phyloP scores from a whole-genome alignment of 78 protist genomes.

The Pigoraptor vietnamica region DNA sequence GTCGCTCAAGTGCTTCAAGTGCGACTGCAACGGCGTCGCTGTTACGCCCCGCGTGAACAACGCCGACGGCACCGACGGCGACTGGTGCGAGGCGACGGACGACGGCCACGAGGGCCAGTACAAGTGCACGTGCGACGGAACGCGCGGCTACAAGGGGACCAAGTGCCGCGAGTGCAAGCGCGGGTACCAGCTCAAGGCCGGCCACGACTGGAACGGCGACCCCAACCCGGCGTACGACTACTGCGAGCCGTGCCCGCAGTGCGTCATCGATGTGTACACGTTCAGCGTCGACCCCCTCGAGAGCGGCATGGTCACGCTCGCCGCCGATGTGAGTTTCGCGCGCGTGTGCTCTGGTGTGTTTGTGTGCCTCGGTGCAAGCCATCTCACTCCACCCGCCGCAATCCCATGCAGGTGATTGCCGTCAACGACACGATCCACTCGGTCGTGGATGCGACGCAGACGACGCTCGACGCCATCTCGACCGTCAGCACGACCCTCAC shows the following conservation, averaged over 20 bases:
- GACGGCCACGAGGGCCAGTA: not conserved
- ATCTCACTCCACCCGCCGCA: too few relatives aligned
- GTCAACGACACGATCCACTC: not conserved
- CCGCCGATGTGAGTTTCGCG: not conserved
- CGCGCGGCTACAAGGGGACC: not conserved
- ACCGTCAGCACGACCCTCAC: not conserved
- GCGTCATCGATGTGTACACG: not conserved
- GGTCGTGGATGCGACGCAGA: not conserved
- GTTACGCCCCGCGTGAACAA: not conserved
- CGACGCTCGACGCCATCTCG: not conserved
- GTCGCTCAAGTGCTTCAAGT: conserved; percentile 16
- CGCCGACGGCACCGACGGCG: not conserved
- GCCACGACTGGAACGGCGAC: not conserved
- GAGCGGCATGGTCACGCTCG: not conserved
- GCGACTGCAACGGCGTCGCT: not conserved
- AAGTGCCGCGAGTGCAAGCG: conserved; percentile 1
- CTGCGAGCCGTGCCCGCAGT: not conserved
- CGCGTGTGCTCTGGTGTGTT: too few relatives aligned
- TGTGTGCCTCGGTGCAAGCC: too few relatives aligned
- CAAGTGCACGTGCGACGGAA: not conserved
- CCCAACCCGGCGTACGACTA: not conserved
- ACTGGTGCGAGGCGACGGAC: not conserved
- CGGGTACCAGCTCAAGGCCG: not conserved
- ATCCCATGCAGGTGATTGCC: too few relatives aligned
- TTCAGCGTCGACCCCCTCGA: not conserved